Base-by-base conservation (phyloP, 1,284 basidiomycete genomes). In the Kalmanozyma brasiliensis region DNA sequence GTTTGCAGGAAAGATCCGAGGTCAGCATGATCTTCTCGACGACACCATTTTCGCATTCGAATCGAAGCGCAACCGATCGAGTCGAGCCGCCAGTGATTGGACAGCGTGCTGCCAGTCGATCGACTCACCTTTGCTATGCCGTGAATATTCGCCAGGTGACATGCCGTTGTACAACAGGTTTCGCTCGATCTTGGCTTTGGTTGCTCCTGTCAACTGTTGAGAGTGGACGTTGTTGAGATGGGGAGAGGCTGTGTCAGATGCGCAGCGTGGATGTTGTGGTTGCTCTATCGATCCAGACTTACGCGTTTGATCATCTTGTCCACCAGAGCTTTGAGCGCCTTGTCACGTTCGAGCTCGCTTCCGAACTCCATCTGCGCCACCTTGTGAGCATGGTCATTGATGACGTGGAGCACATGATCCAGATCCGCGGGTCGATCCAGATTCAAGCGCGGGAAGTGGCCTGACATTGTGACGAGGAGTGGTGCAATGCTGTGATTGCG, bases 301-400 rank as follows among this genome's bases (percentile, higher is more conserved):
- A 69, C 66, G 41, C 66, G 51, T 23, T 56, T 56, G 33, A 63
- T 43, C 45, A 56, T 47, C 48, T 69, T 69, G 36, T 56, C 52
- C 9, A 69, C 60, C 17, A 53, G 34, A 1, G 47, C 55, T 29
- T 53, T 69, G 14, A 69, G 38, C 48, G 60, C 52, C 49, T 63
- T 63, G 45, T 69, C 60, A 14, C 55, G 45, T 30, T 63, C 60
- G 0, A 69, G 45, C 29, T 58, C 66, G 37, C 56, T 69, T 16
- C 66, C 66, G 16, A 69, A 69, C 48, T 69, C 66, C 66, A 69
- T 69, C 23, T 69, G 66, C 3, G 66, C 66, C 11, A 69, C 56
- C 42, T 69, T 69, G 52, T 47, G 43, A 24, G 60, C 60, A 36
- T 69, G 59, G n/a, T 52, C 40, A 23, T 60, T 35, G 30, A 69